These are phyloP conservation scores for Claviceps arundinis DNA, from an alignment of 2,329 filamentous ascomycete genomes.

Conservation along the genomic window DNA sequence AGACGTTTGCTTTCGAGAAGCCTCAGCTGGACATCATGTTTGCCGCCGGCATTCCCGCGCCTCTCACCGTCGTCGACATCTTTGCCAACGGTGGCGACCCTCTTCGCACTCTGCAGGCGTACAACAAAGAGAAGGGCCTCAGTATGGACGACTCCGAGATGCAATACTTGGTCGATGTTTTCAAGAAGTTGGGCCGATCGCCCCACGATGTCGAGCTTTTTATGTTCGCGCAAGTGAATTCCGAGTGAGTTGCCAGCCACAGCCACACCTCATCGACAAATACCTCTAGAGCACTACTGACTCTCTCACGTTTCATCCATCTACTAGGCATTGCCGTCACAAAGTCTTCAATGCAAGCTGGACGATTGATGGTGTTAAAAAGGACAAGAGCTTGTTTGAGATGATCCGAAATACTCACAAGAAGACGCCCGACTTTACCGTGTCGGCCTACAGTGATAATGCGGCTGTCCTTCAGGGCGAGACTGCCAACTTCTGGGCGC, in stretches of 20 bases:
- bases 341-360: slow-evolving; percentile 97
- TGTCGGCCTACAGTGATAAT: slow-evolving; percentile 96
- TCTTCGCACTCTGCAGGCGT: slow-evolving; percentile 59
- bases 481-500: slow-evolving; percentile 56
- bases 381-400: slow-evolving; percentile 71
- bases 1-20: slow-evolving; percentile 53
- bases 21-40: slow-evolving; percentile 71
- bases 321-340: slow-evolving; percentile 49
- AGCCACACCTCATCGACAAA: background rate
- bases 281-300: no score
- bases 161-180: slow-evolving; percentile 70
- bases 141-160: slow-evolving; percentile 83
- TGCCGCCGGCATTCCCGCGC: slow-evolving; percentile 46
- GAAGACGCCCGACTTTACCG: slow-evolving; percentile 64
- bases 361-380: slow-evolving; percentile 78
- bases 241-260: slow-evolving; percentile 38
- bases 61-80: slow-evolving; percentile 65
- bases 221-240: slow-evolving; percentile 99
- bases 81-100: slow-evolving; percentile 52
- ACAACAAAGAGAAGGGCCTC: slow-evolving; percentile 73
- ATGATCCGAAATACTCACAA: slow-evolving; percentile 98
- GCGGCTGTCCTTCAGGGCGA: slow-evolving; percentile 60
- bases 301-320: background rate
- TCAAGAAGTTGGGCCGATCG: slow-evolving; percentile 33
- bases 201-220: slow-evolving; percentile 91